phyloP scores from a whole-genome alignment of 2,329 filamentous ascomycete species.

The Botrytis paeoniae region DNA sequence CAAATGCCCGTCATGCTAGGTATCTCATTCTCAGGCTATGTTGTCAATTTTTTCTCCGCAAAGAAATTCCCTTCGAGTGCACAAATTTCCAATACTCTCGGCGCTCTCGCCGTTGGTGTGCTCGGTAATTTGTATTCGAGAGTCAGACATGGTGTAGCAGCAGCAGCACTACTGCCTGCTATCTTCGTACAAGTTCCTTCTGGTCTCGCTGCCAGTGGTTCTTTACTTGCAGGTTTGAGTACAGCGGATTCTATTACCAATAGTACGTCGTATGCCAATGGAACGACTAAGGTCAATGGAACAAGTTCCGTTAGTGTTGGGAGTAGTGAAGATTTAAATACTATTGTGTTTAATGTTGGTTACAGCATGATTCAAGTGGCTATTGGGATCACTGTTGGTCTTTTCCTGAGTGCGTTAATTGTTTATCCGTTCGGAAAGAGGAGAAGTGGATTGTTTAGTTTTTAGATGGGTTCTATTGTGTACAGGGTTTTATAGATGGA shows the following conservation, averaged over 20 bases:
- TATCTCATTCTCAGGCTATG: constrained; percentile 70
- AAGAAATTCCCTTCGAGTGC: constrained; percentile 64
- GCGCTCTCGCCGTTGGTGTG: constrained; percentile 72
- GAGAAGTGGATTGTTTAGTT: constrained; percentile 43
- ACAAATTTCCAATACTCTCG: constrained; percentile 73
- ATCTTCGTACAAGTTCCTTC: constrained; percentile 73
- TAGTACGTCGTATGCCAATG: constrained; percentile 32
- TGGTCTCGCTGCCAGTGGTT: constrained; percentile 58
- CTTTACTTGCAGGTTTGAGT: constrained; percentile 55
- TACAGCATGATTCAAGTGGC: constrained; percentile 44
- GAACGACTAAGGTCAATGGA: constrained; percentile 32
- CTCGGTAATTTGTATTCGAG: constrained; percentile 75
- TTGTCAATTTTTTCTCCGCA: constrained; percentile 72
- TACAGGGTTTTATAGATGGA: background rate
- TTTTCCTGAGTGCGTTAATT: constrained; percentile 42
- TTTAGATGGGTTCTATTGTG: constrained; percentile 30
- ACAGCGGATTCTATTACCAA: constrained; percentile 54
- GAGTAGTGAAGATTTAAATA: constrained; percentile 35
- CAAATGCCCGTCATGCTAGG: constrained; percentile 75
- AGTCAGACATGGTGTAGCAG: constrained; percentile 62
- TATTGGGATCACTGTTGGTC: constrained; percentile 44
- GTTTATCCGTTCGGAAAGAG: constrained; percentile 44
- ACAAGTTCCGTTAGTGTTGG: constrained; percentile 31
- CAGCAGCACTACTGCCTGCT: constrained; percentile 79
- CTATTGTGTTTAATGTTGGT: constrained; percentile 42